Evolutionary conservation across 169 alveolate genomes (phyloP), one percentile per base, ranked within the genome.

Genomic region (Plasmodium blacklocki): DNA sequence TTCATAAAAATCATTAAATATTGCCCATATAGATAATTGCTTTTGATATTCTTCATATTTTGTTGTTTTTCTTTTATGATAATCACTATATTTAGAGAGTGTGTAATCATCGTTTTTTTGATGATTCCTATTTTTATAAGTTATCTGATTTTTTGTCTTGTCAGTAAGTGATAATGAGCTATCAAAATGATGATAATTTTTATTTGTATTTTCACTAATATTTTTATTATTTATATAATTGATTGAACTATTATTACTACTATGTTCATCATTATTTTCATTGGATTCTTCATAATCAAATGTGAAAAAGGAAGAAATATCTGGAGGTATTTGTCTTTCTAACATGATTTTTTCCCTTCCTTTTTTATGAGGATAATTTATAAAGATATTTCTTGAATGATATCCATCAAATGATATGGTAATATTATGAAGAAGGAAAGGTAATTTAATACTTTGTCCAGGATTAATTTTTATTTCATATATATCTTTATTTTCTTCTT

Each of bases 341-440:
- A 83, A 56, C 26, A 83, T 83, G 14, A 83, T 83, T 83, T 83
- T 83, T 73, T 83, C 91, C 47, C 91, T 58, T 3, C 91, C 91
- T 49, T 83, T 83, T 62, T 83, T 83, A 68, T 83, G 83, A 19
- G 91, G 91, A 32, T 83, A 83, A 62, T 67, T 83, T 50, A 83
- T 83, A 19, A 67, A 70, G 12, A 83, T 83, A 71, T 49, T 68
- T 26, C 54, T 29, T 12, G 91, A 83, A 58, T 83, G 47, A 52
- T 83, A 83, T 6, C 91, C 91, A 60, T 83, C 91, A 68, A 83
- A 83, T 2, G 86, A 83, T 9, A 83, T 83, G 26, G 32, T 83
- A 12, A 71, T 49, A 54, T 56, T 83, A 52, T 19, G 32, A 18
- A 85, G 91, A 18, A 63, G 18, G 64, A 83, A 83, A 3, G 91